These are phyloP conservation scores for Termitomyces heimii DNA, from an alignment of 768 basidiomycete species.

Conservation along the genomic window DNA sequence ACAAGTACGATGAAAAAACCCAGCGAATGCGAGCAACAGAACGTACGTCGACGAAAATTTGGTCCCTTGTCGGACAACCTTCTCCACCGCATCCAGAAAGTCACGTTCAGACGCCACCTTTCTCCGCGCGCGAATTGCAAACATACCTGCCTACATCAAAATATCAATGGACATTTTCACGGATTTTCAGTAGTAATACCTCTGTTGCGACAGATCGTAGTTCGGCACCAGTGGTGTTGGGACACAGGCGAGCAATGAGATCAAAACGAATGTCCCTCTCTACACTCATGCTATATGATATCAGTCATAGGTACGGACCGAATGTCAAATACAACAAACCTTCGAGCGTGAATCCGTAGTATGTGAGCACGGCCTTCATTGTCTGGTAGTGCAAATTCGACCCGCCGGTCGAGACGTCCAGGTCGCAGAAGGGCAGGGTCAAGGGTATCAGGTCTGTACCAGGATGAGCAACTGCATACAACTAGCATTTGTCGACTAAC, in stretches of 20 bases:
- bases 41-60: conserved; percentile 97
- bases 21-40: not conserved
- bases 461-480: not conserved
- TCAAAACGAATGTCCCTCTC: conserved; percentile 97
- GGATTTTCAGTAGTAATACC: conserved; percentile 32
- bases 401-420: conserved; percentile 93
- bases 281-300: conserved; percentile 77
- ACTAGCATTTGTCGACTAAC: conserved; percentile 34
- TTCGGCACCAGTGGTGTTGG: conserved; percentile 98
- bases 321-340: conserved; percentile 34
- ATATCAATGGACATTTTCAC: not conserved
- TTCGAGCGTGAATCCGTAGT: conserved; percentile 92
- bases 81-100: conserved; percentile 97
- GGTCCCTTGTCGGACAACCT: conserved; percentile 94
- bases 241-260: conserved; percentile 93
- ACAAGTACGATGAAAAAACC: conserved; percentile 5
- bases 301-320: conserved; percentile 2
- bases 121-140: conserved; percentile 92
- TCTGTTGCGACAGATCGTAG: conserved; percentile 95
- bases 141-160: conserved; percentile 89
- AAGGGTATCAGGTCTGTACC: conserved; percentile 85
- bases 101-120: conserved; percentile 98
- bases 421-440: conserved; percentile 96
- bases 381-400: conserved; percentile 94
- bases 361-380: conserved; percentile 96